These are phyloP conservation scores for Fusarium sp. DNA, from an alignment of 2,329 filamentous ascomycete species.

Conservation along the genomic window DNA sequence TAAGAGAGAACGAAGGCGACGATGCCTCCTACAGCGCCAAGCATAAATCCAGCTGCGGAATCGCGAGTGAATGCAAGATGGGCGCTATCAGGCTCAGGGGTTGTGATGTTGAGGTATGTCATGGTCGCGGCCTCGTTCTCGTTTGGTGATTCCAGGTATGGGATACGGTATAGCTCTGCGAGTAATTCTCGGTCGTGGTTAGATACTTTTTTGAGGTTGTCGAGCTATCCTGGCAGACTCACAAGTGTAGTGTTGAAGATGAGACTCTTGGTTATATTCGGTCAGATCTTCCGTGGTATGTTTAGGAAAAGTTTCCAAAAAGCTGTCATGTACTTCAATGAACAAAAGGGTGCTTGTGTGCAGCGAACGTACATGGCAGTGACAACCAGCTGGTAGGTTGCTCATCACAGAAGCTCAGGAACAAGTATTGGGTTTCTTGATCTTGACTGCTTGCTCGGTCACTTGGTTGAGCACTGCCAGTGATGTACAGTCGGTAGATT, in stretches of 20 bases:
- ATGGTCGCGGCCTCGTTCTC: background rate
- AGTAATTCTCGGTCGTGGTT: background rate
- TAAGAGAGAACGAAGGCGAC: constrained; percentile 28
- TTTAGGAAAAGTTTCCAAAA: background rate
- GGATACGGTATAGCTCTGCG: background rate
- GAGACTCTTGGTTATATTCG: background rate
- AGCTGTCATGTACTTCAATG: background rate
- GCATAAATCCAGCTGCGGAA: constrained; percentile 25
- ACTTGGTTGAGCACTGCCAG: background rate
- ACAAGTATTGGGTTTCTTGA: background rate
- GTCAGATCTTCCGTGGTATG: background rate
- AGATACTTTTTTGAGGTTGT: background rate
- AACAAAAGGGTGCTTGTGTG: background rate
- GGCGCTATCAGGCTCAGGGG: background rate
- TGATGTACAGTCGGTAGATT: background rate
- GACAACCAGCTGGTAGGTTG: constrained; percentile 5
- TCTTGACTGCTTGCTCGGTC: background rate
- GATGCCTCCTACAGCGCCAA: constrained; percentile 22
- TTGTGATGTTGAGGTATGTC: background rate
- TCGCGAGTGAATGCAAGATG: constrained; percentile 14
- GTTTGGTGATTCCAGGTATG: background rate
- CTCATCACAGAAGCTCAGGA: background rate
- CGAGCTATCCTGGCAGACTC: background rate
- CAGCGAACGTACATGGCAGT: constrained; percentile 12
- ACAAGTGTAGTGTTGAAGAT: background rate